Conservation (phyloP, 768 basidiomycete species). For the Auricularia sp. region DNA sequence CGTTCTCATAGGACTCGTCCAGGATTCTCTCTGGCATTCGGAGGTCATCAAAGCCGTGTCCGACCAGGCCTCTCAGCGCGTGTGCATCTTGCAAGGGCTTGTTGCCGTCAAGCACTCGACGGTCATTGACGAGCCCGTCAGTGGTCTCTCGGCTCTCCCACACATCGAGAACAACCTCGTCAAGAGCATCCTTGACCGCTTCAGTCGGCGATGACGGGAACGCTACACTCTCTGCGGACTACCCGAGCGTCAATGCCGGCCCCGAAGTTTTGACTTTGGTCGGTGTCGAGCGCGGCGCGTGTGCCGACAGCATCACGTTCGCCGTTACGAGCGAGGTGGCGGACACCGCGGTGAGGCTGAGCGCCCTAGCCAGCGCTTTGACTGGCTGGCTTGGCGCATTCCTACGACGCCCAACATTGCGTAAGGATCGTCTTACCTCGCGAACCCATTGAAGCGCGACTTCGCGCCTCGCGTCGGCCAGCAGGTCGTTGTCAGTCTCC, state of each 20-base stretch:
- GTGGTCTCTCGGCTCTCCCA: constrained; percentile 62
- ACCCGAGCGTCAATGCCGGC: constrained; percentile 48
- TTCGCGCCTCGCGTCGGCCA: constrained; percentile 77
- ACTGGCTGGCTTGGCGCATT: constrained; percentile 83
- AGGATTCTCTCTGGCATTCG: constrained; percentile 79
- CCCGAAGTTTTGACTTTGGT: constrained; percentile 7
- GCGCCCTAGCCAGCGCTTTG: constrained; percentile 66
- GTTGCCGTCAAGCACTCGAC: constrained; percentile 84
- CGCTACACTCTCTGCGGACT: constrained; percentile 73
- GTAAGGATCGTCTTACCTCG: constrained; percentile 75
- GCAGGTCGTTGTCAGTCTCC: constrained; percentile 53
- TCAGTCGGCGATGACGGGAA: constrained; percentile 65
- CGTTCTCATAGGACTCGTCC: constrained; percentile 41
- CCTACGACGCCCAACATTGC: constrained; percentile 68
- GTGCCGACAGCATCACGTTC: constrained; percentile 30
- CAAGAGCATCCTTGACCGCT: constrained; percentile 64
- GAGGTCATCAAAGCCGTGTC: constrained; percentile 99
- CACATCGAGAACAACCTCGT: constrained; percentile 75
- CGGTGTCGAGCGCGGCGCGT: constrained; percentile 31
- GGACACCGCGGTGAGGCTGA: constrained; percentile 63
- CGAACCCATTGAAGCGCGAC: constrained; percentile 81
- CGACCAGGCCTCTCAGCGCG: constrained; percentile 96
- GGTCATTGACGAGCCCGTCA: constrained; percentile 88
- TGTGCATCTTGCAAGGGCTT: constrained; percentile 95
- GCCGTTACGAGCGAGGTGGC: constrained; percentile 41